Percentiles rank a stretch among this genome's conserved stretches.
Conservation (phyloP, 2,329 filamentous ascomycete genomes). For the Thermothelomyces thermophilus region DNA sequence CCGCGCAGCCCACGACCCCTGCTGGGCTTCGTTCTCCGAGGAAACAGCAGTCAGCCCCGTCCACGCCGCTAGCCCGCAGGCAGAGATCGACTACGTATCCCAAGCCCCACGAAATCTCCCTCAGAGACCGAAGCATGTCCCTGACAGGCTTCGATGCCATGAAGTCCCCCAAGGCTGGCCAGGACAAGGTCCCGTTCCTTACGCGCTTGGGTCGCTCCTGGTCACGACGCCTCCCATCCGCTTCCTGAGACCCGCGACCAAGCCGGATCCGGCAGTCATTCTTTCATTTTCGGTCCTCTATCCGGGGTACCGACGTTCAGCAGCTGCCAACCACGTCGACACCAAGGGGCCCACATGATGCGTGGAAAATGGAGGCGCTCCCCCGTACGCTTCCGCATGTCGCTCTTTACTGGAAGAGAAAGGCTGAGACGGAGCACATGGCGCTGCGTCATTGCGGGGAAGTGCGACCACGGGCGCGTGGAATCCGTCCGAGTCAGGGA, state of each 20-base stretch:
- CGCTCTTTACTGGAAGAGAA: background rate
- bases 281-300: too few species aligned
- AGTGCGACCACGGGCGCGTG: background rate
- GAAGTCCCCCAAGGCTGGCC: background rate
- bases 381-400: too few species aligned
- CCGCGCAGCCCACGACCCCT: background rate
- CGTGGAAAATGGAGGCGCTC: background rate
- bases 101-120: background rate
- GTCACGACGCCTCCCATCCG: slow-evolving; percentile 7
- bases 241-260: background rate
- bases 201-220: slow-evolving; percentile 16
- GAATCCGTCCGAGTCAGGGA: background rate
- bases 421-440: background rate
- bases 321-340: background rate
- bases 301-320: too few species aligned
- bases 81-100: background rate
- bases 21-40: background rate
- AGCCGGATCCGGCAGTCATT: background rate
- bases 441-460: background rate
- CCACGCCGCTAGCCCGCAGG: background rate
- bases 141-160: slow-evolving; percentile 16
- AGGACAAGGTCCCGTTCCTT: slow-evolving; percentile 13
- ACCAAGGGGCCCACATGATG: background rate
- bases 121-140: slow-evolving; percentile 15
- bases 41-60: background rate